A percentile compares a stretch with the other conserved stretches of the same genome.
Evolutionary conservation across 1,284 basidiomycete genomes (phyloP).

Genomic region (Pascua sp.): DNA sequence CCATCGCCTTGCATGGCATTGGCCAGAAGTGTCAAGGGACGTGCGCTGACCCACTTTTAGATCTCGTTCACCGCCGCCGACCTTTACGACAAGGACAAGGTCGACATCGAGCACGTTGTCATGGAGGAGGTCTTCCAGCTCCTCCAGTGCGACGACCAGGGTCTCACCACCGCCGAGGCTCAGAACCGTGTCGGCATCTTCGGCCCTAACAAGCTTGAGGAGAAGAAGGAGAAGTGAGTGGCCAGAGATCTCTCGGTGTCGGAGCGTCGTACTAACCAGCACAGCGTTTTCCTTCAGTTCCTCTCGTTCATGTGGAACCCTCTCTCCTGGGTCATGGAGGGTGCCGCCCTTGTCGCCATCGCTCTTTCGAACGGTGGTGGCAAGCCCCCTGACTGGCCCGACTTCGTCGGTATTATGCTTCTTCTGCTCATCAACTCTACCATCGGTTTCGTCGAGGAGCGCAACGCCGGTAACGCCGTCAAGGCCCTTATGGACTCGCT

Average conservation of each 20-base stretch:
- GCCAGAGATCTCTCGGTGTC: neutral
- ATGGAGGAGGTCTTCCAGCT: constrained; percentile 96
- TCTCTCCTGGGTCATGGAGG: constrained; percentile 99
- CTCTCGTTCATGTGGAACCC: constrained; percentile 98
- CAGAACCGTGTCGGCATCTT: constrained; percentile 85
- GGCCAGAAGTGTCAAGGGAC: neutral
- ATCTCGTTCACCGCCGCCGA: constrained; percentile 53
- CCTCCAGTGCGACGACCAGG: constrained; percentile 76
- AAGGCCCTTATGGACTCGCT: constrained; percentile 99
- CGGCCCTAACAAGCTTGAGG: constrained; percentile 92
- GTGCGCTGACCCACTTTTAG: constrained; percentile 19
- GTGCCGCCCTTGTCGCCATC: constrained; percentile 92
- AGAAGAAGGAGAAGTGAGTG: constrained; percentile 71
- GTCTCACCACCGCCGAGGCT: constrained; percentile 74
- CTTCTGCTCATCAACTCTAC: constrained; percentile 90
- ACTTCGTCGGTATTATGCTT: constrained; percentile 94
- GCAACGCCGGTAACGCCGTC: constrained; percentile 94
- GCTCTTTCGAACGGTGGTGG: constrained; percentile 86
- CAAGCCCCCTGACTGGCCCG: constrained; percentile 88
- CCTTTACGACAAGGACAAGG: constrained; percentile 97
- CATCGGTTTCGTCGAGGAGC: constrained; percentile 98
- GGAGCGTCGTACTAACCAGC: constrained; percentile 1
- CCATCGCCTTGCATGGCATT: neutral
- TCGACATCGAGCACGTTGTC: constrained; percentile 94
- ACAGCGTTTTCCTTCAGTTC: constrained; percentile 62